Percentiles rank a stretch among this genome's conserved stretches.
phyloP scores from a whole-genome alignment of 164 flowering plant genomes.

The Dillenia turbinata region DNA sequence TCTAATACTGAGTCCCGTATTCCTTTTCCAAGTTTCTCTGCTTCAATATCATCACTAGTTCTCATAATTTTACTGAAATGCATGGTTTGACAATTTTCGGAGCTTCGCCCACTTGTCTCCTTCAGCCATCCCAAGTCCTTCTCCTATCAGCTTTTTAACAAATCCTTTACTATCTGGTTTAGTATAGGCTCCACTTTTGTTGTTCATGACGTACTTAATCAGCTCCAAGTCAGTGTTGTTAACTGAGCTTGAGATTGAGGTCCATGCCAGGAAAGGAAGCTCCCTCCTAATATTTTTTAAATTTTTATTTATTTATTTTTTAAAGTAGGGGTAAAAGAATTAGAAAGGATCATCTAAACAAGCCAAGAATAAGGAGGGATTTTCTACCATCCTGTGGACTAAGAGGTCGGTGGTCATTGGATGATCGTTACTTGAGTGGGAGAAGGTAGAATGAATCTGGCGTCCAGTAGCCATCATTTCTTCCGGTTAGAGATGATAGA shows the following conservation, averaged over 20 bases:
- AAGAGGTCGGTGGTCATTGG: too few relatives aligned
- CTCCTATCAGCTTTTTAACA: slow-evolving; percentile 28
- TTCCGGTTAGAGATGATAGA: too few relatives aligned
- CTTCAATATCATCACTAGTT: slow-evolving; percentile 3
- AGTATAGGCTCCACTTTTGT: slow-evolving; percentile 19
- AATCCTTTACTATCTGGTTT: slow-evolving; percentile 10
- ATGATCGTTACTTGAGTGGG: too few relatives aligned
- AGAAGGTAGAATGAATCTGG: too few relatives aligned
- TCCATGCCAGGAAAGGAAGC: slow-evolving; percentile 28
- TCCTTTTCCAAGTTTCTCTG: slow-evolving; percentile 6
- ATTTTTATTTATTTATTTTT: too few relatives aligned
- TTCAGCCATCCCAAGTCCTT: slow-evolving; percentile 1
- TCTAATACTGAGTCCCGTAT: slow-evolving; percentile 3
- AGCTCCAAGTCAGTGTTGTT: slow-evolving; percentile 23
- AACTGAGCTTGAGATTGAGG: slow-evolving; percentile 19
- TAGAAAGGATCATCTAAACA: too few relatives aligned
- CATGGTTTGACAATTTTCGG: too few relatives aligned
- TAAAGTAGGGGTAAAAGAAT: too few relatives aligned
- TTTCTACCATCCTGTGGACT: too few relatives aligned
- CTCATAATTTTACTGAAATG: neutral
- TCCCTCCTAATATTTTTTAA: slow-evolving; percentile 17
- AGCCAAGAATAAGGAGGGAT: too few relatives aligned
- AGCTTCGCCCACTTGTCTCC: too few relatives aligned
- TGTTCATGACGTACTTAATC: slow-evolving; percentile 26
- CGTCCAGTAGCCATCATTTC: too few relatives aligned